Conservation (phyloP, 2,329 filamentous ascomycete genomes). For the Polytolypa hystricis region DNA sequence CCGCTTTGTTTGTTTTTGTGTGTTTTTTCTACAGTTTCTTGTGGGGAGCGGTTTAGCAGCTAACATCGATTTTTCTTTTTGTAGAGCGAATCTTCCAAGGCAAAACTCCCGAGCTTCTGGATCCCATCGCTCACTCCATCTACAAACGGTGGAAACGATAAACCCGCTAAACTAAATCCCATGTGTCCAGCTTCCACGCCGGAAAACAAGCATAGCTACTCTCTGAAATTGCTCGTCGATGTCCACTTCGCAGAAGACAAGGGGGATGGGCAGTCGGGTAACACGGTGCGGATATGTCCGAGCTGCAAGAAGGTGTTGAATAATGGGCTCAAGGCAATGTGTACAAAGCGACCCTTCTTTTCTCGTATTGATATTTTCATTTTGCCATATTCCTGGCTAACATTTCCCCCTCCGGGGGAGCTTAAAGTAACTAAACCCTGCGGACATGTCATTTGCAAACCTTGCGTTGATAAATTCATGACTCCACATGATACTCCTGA, state of each 20-base stretch:
- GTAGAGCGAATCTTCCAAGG: conserved; percentile 47
- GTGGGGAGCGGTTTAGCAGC: conserved; percentile 1
- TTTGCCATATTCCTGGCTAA: background rate
- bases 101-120: conserved; percentile 79
- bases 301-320: conserved; percentile 72
- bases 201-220: conserved; percentile 59
- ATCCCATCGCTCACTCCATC: conserved; percentile 71
- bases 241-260: conserved; percentile 68
- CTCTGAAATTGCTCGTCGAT: conserved; percentile 64
- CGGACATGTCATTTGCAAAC: conserved; percentile 81
- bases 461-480: conserved; percentile 77
- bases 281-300: conserved; percentile 55
- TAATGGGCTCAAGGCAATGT: conserved; percentile 70
- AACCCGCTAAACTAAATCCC: conserved; percentile 55
- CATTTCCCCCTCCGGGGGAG: conserved; percentile 3
- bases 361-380: background rate
- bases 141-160: conserved; percentile 46
- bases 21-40: conserved; percentile 6
- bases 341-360: conserved; percentile 32
- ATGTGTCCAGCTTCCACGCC: conserved; percentile 65
- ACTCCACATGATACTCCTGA: conserved; percentile 44
- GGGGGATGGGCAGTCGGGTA: conserved; percentile 37
- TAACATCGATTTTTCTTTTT: background rate
- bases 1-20: too few species aligned
- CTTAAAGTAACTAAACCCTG: conserved; percentile 65